These are phyloP conservation scores for Polytrichum formosum DNA, from an alignment of 225 moss, liverwort and hornwort species.

Conservation along the genomic window DNA sequence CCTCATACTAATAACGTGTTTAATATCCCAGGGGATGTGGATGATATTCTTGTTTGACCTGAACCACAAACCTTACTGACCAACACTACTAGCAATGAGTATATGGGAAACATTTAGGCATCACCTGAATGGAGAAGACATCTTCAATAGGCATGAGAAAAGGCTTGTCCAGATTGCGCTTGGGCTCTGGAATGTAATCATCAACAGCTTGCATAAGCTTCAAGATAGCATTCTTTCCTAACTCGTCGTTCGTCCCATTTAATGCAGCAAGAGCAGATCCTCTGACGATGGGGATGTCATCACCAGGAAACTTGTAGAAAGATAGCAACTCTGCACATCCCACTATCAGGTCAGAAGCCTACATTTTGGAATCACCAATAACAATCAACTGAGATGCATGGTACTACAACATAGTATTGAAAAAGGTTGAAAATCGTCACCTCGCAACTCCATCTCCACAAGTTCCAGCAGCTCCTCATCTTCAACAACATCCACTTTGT, in stretches of 20 bases:
- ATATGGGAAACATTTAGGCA: not conserved
- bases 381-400: too few species aligned
- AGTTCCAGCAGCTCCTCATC: slow-evolving; percentile 95
- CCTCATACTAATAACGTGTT: too few species aligned
- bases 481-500: slow-evolving; percentile 92
- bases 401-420: too few species aligned
- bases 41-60: too few species aligned
- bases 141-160: slow-evolving; percentile 90
- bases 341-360: slow-evolving; percentile 7
- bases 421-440: slow-evolving; percentile 8
- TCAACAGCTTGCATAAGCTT: slow-evolving; percentile 85
- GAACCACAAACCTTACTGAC: too few species aligned
- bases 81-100: too few species aligned
- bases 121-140: slow-evolving; percentile 83
- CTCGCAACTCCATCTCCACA: slow-evolving; percentile 89
- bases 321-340: slow-evolving; percentile 58
- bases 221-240: slow-evolving; percentile 58
- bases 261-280: slow-evolving; percentile 84
- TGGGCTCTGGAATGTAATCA: slow-evolving; percentile 80
- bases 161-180: slow-evolving; percentile 65
- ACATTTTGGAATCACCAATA: too few species aligned
- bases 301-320: slow-evolving; percentile 91
- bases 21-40: too few species aligned
- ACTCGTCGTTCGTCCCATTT: slow-evolving; percentile 55
- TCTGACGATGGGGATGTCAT: slow-evolving; percentile 82